Conservation (phyloP, 2,329 filamentous ascomycete species). For the Neonectria sp. region DNA sequence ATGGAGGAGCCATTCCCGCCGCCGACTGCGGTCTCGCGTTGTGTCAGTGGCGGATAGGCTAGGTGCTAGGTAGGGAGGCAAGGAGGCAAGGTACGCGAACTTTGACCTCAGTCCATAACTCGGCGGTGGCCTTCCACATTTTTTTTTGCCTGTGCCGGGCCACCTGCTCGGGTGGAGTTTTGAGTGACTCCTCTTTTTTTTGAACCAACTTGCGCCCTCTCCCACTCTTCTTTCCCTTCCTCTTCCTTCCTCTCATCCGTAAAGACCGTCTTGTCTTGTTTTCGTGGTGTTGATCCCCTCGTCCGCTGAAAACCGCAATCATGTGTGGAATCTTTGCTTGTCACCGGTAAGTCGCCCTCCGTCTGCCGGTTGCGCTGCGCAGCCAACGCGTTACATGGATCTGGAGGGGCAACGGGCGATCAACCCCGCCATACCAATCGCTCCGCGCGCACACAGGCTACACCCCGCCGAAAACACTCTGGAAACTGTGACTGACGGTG, state of each 20-base stretch:
- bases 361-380: slow-evolving; percentile 5
- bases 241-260: slow-evolving; percentile 28
- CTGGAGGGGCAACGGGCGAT: slow-evolving; percentile 32
- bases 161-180: slow-evolving; percentile 32
- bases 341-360: slow-evolving; percentile 78
- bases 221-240: slow-evolving; percentile 26
- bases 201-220: slow-evolving; percentile 29
- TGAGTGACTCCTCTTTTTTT: slow-evolving; percentile 35
- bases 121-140: slow-evolving; percentile 42
- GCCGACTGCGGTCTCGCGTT: slow-evolving; percentile 30
- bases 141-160: slow-evolving; percentile 39
- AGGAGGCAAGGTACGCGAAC: not conserved
- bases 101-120: slow-evolving; percentile 35
- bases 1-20: slow-evolving; percentile 19
- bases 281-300: slow-evolving; percentile 16
- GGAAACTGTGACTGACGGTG: slow-evolving; percentile 22
- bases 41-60: slow-evolving; percentile 37
- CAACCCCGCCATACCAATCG: slow-evolving; percentile 27
- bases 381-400: slow-evolving; percentile 40
- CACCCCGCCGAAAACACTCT: slow-evolving; percentile 50
- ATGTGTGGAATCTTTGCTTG: slow-evolving; percentile 99
- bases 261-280: slow-evolving; percentile 10
- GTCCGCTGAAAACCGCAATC: slow-evolving; percentile 57
- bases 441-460: slow-evolving; percentile 13
- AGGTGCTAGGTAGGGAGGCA: no score